Evolutionary conservation across 768 basidiomycete species (phyloP), one percentile per base, ranked within the genome.

Genomic region (Lactifluus subvellereus): DNA sequence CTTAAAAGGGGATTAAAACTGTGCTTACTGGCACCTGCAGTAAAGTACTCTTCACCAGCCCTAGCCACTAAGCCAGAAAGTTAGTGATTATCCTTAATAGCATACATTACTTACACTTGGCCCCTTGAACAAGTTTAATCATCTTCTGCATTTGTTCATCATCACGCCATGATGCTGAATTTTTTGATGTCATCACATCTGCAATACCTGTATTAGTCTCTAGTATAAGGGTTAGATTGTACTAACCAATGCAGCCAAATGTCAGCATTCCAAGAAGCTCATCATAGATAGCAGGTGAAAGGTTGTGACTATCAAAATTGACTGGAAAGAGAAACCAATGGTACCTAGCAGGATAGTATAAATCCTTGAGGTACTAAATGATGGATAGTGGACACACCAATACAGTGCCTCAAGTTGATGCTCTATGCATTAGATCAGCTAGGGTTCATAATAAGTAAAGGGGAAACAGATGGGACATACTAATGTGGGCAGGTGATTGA

Each of bases 161-260:
- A 35, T 35, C n/a, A 35, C 32, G 32, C 43, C 40, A 33, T 10
- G 32, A 8, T 7, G 48, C 7, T 20, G 57, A 58, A 22, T 30
- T 16, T 10, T 4, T 33, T 35, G 57, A 47, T 33, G 45, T 49
- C 57, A 58, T 35, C 11, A 40, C 13, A 40, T 40, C 38, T 40
- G 11, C 13, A 40, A 11, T 6, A 14, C 38, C 4, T 11, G 13
- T 10, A 40, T 40, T 14, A 40, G 38, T 40, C 11, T 40, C 38
- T 14, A 40, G 13, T 10, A 14, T 4, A 35, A n/a, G 35, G 32
- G 32, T 13, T 4, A 18, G 30, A 6, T 20, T 7, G 10, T 43
- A 20, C 22, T 35, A 5, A 82, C 82, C 72, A n/a, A 81, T 68
- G 65, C 79, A 78, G 6, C 72, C 69, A 20, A 71, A 60, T 6